Base-by-base conservation (phyloP, 352 stramenopile species). In the Phytopythium ostracodes region DNA sequence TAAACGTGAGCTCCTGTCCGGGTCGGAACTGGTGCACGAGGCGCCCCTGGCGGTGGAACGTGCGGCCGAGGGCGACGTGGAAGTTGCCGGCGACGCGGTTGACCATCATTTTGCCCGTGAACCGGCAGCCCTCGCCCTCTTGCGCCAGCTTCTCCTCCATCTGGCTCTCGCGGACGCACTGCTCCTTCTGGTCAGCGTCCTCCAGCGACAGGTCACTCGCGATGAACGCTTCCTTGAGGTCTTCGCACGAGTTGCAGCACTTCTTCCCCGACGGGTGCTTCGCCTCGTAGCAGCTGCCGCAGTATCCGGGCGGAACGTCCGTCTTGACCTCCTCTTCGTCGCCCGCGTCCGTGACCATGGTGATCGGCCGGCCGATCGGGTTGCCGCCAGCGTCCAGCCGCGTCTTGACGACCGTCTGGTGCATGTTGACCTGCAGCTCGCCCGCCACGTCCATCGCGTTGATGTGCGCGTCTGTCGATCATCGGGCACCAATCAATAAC, bases 371-470 rank as follows among this genome's bases (percentile, higher is more conserved):
- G 18, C 77, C 80, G 36, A 97, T 91, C 0, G 76, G 56, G n/a
- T 73, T 76, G 0, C 94, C 95, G 24, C 88, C 70, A 1, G 73
- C 56, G 53, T 89, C 80, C 22, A 99, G 64, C 1, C 94, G 83
- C 64, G 88, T 92, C 79, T 99, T 99, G 49, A 91, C 78, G 57
- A 99, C 86, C 9, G 89, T 96, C 63, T 99, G 94, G 65, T 98
- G 93, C 69, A 99, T 91, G 67, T 98, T 88, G 31, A 99, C 79
- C 71, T 99, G 96, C 61, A 98, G 90, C 65, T 99, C 97, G 18
- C 97, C 97, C 1, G 97, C 96, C 42, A 99, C 95, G 73, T 99
- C 97, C 89, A 99, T 99, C 5, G 95, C 94, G 77, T 99, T 98
- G 43, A 99, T 75, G 71, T 99, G 96, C 33, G 98, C 85, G 73